Conservation (phyloP, 2,329 filamentous ascomycete species). For the Pseudogymnoascus sp. region DNA sequence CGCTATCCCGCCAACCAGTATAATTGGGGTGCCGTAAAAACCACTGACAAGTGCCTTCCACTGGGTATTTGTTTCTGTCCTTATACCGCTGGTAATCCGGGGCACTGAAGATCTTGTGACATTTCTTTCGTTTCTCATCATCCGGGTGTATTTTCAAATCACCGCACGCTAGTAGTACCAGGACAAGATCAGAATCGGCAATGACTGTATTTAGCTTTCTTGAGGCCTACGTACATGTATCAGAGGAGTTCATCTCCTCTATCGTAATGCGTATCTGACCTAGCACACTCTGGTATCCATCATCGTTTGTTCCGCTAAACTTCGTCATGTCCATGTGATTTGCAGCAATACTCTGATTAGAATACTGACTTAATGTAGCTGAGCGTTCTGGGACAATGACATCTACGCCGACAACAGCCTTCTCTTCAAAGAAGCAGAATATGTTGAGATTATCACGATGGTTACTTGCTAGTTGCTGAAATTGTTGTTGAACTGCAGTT, state of each 20-base stretch:
- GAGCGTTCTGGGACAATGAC: constrained; percentile 11
- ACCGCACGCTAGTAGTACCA: neutral
- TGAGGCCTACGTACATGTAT: neutral
- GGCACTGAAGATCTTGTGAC: neutral
- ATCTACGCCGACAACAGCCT: constrained; percentile 10
- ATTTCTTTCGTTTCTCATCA: neutral
- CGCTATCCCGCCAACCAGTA: constrained; percentile 23
- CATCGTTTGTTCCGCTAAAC: constrained; percentile 15
- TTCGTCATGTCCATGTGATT: constrained; percentile 19
- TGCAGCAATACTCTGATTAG: constrained; percentile 16
- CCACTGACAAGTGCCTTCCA: constrained; percentile 29
- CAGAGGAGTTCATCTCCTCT: neutral
- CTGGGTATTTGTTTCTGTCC: constrained; percentile 21
- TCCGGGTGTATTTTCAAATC: neutral
- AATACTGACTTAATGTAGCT: constrained; percentile 14
- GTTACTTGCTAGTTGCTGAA: constrained; percentile 16
- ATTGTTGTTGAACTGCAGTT: constrained; percentile 13
- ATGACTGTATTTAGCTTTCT: neutral
- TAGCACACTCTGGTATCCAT: constrained; percentile 15
- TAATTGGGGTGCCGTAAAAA: constrained; percentile 28
- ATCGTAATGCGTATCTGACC: constrained; percentile 9
- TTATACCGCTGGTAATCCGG: constrained; percentile 30
- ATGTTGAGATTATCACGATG: constrained; percentile 2
- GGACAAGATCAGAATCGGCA: neutral
- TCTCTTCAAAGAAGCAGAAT: constrained; percentile 15